Evolutionary conservation across 73 alveolate genomes (phyloP).

Genomic region (Paramecium biaurelia): DNA sequence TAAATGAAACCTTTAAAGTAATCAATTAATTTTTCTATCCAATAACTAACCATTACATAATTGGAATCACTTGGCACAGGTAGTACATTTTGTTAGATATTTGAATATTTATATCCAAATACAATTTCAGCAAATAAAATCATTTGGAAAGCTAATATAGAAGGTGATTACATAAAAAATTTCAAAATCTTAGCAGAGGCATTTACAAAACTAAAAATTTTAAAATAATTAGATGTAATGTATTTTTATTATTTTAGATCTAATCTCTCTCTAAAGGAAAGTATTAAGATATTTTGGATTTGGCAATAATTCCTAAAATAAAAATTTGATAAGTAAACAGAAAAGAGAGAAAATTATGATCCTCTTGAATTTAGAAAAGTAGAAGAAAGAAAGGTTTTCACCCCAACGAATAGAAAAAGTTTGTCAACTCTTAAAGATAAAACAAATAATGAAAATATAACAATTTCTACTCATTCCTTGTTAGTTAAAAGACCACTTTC

Average conservation of each 20-base stretch:
- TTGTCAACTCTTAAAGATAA: neutral
- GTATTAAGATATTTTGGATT: neutral
- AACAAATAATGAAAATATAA: neutral
- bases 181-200: constrained; percentile 5
- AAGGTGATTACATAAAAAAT: neutral
- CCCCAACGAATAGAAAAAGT: neutral
- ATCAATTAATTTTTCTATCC: neutral
- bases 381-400: neutral
- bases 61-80: neutral
- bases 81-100: neutral
- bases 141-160: neutral
- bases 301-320: neutral
- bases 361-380: neutral
- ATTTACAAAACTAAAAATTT: neutral
- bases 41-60: neutral
- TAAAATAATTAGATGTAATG: neutral
- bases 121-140: neutral
- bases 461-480: neutral
- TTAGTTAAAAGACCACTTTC: neutral
- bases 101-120: constrained; percentile 6
- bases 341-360: neutral
- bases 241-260: neutral
- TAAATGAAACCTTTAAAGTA: neutral
- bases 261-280: neutral
- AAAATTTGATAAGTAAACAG: neutral